Evolutionary conservation across 1,139 yeast genomes (phyloP).

Genomic region (Geotrichum phurueaensis): DNA sequence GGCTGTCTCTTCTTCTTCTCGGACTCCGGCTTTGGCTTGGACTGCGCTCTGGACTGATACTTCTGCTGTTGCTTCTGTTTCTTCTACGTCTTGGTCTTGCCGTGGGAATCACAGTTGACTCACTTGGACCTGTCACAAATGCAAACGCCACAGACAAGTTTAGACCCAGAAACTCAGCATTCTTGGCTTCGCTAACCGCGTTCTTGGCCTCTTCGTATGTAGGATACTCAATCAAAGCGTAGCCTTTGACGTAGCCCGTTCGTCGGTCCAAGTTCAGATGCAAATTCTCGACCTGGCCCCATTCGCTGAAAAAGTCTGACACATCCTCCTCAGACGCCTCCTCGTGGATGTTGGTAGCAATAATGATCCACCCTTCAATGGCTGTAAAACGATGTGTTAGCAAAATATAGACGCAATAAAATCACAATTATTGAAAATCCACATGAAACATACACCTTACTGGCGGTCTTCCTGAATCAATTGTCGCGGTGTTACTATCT

Average conservation of each 20-base stretch:
- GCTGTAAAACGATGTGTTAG: conserved; percentile 23
- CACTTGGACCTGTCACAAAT: conserved; percentile 31
- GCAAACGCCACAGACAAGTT: conserved; percentile 37
- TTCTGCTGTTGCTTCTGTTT: conserved; percentile 15
- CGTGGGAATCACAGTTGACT: conserved; percentile 3
- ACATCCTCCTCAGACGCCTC: conserved; percentile 45
- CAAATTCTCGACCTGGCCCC: conserved; percentile 37
- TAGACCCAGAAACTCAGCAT: conserved; percentile 35
- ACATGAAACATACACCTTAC: conserved; percentile 4
- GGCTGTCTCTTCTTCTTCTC: background rate
- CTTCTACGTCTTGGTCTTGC: background rate
- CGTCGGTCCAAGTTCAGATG: conserved; percentile 42
- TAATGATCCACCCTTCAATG: conserved; percentile 42
- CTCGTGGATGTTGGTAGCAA: conserved; percentile 41
- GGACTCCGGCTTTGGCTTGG: conserved; percentile 6
- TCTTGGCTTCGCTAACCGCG: conserved; percentile 35
- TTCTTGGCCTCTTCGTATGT: conserved; percentile 34
- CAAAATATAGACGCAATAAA: background rate
- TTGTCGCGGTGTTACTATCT: background rate
- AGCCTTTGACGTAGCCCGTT: conserved; percentile 44
- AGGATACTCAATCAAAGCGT: conserved; percentile 40
- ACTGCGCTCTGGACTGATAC: conserved; percentile 2
- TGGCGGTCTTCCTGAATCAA: background rate
- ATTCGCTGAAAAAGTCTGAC: conserved; percentile 40
- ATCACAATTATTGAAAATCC: background rate